phyloP scores from a whole-genome alignment of 2,329 filamentous ascomycete species.

The Aspergillus spinulosporus region DNA sequence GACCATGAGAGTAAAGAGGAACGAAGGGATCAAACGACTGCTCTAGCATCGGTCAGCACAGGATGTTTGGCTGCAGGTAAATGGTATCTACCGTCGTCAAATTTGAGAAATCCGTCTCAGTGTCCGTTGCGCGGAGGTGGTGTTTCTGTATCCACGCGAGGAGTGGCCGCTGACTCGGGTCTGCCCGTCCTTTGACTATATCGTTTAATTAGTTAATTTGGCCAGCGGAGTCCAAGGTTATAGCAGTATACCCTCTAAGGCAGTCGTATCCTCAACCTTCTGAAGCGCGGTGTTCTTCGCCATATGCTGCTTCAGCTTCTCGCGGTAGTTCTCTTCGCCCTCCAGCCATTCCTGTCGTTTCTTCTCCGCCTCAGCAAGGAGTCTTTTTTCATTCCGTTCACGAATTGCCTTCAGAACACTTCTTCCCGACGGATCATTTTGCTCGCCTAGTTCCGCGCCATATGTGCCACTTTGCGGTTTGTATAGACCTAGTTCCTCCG shows the following conservation, averaged over 20 bases:
- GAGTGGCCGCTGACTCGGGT: conserved; percentile 40
- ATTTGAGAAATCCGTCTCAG: conserved; percentile 35
- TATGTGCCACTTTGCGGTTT: conserved; percentile 48
- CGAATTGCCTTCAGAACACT: conserved; percentile 45
- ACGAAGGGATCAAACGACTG: conserved; percentile 49
- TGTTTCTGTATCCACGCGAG: conserved; percentile 48
- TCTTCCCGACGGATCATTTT: conserved; percentile 44
- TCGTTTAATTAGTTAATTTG: background rate
- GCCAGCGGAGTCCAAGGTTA: background rate
- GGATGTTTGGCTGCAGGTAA: background rate
- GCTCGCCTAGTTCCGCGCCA: conserved; percentile 42
- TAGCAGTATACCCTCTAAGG: conserved; percentile 36
- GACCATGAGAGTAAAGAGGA: conserved; percentile 42
- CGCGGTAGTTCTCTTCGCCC: conserved; percentile 49
- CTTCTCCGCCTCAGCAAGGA: conserved; percentile 46
- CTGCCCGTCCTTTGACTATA: conserved; percentile 41
- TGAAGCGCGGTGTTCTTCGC: conserved; percentile 39
- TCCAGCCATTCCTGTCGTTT: conserved; percentile 55
- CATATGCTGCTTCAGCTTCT: conserved; percentile 33
- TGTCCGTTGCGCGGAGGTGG: conserved; percentile 40
- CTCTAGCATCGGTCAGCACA: conserved; percentile 28
- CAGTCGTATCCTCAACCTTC: conserved; percentile 36
- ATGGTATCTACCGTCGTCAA: conserved; percentile 37
- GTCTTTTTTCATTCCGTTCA: conserved; percentile 42
- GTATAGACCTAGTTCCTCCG: conserved; percentile 44